Conservation (phyloP, 139 green algal species). For the Coccomyxa sp. region DNA sequence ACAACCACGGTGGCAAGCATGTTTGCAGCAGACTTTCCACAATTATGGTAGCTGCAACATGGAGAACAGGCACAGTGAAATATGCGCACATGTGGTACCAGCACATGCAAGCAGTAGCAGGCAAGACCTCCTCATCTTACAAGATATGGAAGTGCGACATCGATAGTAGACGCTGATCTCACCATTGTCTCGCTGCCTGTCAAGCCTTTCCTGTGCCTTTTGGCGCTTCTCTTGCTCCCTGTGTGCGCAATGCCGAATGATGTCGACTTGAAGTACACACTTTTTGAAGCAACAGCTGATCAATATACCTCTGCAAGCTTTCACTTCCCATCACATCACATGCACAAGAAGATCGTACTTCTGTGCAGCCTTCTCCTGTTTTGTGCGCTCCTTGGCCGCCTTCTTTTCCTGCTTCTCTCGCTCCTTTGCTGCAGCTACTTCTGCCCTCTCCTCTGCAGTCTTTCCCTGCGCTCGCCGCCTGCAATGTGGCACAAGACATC, state of each 20-base stretch:
- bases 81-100: too few species aligned
- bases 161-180: background rate
- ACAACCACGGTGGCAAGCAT: too few species aligned
- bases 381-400: background rate
- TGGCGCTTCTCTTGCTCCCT: slow-evolving; percentile 9
- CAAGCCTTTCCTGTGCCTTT: background rate
- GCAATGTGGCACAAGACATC: background rate
- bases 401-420: slow-evolving; percentile 6
- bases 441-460: slow-evolving; percentile 5
- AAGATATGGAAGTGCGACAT: too few species aligned
- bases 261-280: background rate
- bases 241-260: background rate
- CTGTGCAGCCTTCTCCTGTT: background rate
- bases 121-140: too few species aligned
- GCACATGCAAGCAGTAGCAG: too few species aligned
- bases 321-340: too few species aligned
- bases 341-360: background rate
- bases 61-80: too few species aligned
- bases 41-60: too few species aligned
- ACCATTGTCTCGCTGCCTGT: slow-evolving; percentile 3
- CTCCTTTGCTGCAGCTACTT: background rate
- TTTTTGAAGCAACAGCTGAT: background rate
- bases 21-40: too few species aligned
- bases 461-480: background rate
- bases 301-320: background rate